These are phyloP conservation scores for Hansenula sp. DNA, from an alignment of 1,139 yeast species.

Conservation along the genomic window DNA sequence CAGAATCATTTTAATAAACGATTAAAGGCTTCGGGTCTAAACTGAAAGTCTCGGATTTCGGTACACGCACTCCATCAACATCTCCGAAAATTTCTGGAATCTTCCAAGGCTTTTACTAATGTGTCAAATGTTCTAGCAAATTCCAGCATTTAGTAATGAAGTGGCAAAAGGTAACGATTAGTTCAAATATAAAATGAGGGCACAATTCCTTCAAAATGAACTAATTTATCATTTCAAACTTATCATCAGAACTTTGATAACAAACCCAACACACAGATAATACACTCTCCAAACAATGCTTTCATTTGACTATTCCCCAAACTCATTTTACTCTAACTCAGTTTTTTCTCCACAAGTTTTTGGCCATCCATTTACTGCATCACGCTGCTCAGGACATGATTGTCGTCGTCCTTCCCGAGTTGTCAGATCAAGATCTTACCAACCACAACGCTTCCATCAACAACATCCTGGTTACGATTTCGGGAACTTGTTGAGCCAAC, in stretches of 20 bases:
- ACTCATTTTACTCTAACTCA: background rate
- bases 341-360: background rate
- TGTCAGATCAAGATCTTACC: constrained; percentile 2
- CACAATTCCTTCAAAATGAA: background rate
- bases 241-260: background rate
- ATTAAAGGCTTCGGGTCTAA: too few species aligned
- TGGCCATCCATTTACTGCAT: background rate
- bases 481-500: background rate
- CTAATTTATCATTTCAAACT: background rate
- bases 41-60: background rate
- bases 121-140: constrained; percentile 4
- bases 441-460: background rate
- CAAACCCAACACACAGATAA: background rate
- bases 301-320: constrained; percentile 9
- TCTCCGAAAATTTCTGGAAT: background rate
- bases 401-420: background rate
- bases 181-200: background rate
- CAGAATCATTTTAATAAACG: too few species aligned
- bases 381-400: background rate
- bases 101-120: background rate
- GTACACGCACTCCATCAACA: constrained; percentile 1
- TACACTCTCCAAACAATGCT: constrained; percentile 2
- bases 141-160: background rate
- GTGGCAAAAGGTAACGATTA: too few species aligned
- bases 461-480: background rate